A percentile compares a stretch with the other conserved stretches of the same genome.
These are phyloP conservation scores for Arthrinium puccinioides DNA, from an alignment of 2,329 filamentous ascomycete genomes.

Conservation along the genomic window DNA sequence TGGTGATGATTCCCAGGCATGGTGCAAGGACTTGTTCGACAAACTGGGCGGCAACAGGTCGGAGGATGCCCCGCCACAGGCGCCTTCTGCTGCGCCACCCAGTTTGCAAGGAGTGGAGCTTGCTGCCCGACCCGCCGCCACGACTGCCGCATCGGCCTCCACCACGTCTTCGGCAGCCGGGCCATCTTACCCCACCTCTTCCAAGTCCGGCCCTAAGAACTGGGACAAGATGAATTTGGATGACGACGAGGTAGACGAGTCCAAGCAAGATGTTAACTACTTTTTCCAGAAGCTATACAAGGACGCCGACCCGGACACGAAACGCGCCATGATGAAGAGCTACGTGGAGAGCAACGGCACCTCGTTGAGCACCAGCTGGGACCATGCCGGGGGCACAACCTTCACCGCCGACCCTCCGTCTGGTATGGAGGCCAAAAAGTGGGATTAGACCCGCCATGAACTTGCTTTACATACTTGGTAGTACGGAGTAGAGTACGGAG, in stretches of 20 bases:
- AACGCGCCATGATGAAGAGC: slow-evolving; percentile 96
- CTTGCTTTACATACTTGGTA: too few species aligned
- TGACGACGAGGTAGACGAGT: slow-evolving; percentile 43
- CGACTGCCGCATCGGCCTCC: neutral
- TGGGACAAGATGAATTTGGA: slow-evolving; percentile 71
- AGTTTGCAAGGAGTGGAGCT: neutral
- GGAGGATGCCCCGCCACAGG: neutral
- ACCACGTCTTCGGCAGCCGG: slow-evolving; percentile 6
- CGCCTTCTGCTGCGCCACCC: slow-evolving; percentile 5
- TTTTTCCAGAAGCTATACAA: slow-evolving; percentile 93
- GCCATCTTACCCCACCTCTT: slow-evolving; percentile 79
- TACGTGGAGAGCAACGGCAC: slow-evolving; percentile 93
- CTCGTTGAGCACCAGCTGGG: slow-evolving; percentile 85
- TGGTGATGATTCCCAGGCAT: slow-evolving; percentile 8
- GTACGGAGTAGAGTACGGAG: too few species aligned
- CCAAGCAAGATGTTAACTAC: slow-evolving; percentile 57
- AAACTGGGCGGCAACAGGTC: too few species aligned
- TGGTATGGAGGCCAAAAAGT: slow-evolving; percentile 71
- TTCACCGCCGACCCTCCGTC: slow-evolving; percentile 71
- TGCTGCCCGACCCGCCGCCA: slow-evolving; percentile 30
- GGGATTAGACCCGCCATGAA: too few species aligned
- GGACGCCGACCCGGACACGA: slow-evolving; percentile 67
- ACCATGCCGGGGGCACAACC: slow-evolving; percentile 63
- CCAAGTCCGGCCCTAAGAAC: slow-evolving; percentile 74
- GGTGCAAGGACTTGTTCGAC: slow-evolving; percentile 15